These are phyloP conservation scores for Clarireedia monteithiana DNA, from an alignment of 2,329 filamentous ascomycete genomes.

Conservation along the genomic window DNA sequence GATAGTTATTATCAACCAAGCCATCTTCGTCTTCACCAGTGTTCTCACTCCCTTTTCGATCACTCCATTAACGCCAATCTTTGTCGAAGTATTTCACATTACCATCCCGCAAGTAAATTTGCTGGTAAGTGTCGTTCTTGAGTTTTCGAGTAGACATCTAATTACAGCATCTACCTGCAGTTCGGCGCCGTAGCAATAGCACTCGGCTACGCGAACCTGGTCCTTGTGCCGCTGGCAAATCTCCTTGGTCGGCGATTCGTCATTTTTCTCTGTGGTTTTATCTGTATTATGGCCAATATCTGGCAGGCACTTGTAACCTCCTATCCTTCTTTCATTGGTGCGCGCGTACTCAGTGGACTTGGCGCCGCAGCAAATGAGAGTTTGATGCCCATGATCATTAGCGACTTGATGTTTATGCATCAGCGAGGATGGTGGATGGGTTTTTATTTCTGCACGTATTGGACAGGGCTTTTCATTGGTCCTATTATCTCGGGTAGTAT, in stretches of 20 bases:
- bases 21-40: constrained; percentile 20
- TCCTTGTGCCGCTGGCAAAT: neutral
- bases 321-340: constrained; percentile 10
- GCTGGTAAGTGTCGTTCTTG: constrained; percentile 15
- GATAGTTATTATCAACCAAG: neutral
- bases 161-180: constrained; percentile 4
- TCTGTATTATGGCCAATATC: constrained; percentile 1
- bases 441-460: constrained; percentile 12
- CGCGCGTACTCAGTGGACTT: constrained; percentile 10
- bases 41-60: constrained; percentile 29
- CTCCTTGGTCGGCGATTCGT: neutral
- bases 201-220: neutral
- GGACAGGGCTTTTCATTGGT: neutral
- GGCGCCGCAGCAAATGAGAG: constrained; percentile 15
- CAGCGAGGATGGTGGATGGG: constrained; percentile 13
- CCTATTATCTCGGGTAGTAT: constrained; percentile 32
- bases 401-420: constrained; percentile 13
- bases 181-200: neutral
- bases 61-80: constrained; percentile 30
- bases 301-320: constrained; percentile 5
- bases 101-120: constrained; percentile 30
- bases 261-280: neutral
- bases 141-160: neutral
- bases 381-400: constrained; percentile 18
- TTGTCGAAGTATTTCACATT: constrained; percentile 30